Evolutionary conservation across 163 green algal genomes (phyloP).

Genomic region (Scenedesmus sp.): DNA sequence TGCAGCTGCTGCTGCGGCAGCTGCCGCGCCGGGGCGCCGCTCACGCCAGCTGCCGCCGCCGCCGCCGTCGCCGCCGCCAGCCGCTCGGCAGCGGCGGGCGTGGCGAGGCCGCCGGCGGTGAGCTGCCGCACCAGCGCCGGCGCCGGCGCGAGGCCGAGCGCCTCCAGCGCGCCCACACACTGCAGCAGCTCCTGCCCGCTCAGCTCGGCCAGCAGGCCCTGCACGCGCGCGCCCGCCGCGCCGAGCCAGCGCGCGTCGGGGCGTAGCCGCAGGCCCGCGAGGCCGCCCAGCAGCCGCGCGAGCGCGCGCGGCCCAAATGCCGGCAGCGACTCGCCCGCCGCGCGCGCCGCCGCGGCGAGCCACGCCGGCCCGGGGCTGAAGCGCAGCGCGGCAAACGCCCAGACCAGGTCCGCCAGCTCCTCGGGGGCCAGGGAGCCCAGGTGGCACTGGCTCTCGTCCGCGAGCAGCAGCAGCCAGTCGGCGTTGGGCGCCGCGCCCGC

Average conservation of each 20-base stretch:
- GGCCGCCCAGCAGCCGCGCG: background rate
- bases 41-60: conserved; percentile 5
- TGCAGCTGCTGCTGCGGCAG: background rate
- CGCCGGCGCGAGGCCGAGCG: conserved; percentile 13
- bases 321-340: background rate
- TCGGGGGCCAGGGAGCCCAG: background rate
- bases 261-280: background rate
- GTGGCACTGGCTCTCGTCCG: conserved; percentile 27
- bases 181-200: conserved; percentile 34
- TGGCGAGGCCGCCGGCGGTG: background rate
- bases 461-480: conserved; percentile 20
- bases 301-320: background rate
- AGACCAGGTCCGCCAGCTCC: conserved; percentile 20
- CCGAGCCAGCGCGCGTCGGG: conserved; percentile 10
- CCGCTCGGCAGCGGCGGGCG: conserved; percentile 1
- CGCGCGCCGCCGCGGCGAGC: background rate
- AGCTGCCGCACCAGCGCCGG: conserved; percentile 17
- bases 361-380: conserved; percentile 27
- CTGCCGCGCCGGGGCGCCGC: background rate
- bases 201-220: conserved; percentile 20
- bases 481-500: conserved; percentile 7
- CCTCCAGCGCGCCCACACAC: conserved; percentile 14
- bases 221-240: background rate
- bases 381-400: conserved; percentile 29
- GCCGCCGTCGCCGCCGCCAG: conserved; percentile 5